These are phyloP conservation scores for Rhododendron griersonianum DNA, from an alignment of 148 eudicot species.

Conservation along the genomic window DNA sequence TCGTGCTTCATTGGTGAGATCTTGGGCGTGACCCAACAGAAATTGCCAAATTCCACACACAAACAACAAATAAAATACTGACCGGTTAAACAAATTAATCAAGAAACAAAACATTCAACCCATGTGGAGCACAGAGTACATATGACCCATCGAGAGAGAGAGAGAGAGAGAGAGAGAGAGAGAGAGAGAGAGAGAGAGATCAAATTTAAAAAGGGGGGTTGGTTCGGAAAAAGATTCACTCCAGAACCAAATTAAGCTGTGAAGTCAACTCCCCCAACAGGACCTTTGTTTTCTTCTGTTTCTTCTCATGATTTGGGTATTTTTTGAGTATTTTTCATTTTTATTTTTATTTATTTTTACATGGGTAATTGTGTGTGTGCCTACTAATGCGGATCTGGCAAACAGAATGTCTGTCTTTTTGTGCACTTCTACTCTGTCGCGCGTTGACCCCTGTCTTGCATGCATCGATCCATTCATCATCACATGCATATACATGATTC, in stretches of 20 bases:
- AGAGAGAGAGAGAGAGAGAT: background rate
- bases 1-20: no score
- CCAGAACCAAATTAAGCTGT: conserved; percentile 1
- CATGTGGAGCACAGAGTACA: background rate
- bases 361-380: conserved; percentile 25
- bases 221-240: conserved; percentile 23
- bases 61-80: background rate
- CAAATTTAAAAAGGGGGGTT: background rate
- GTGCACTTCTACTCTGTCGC: background rate
- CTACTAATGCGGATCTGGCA: conserved; percentile 42
- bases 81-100: background rate
- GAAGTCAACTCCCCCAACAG: conserved; percentile 30
- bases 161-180: background rate
- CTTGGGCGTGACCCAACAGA: no score
- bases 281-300: background rate
- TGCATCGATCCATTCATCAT: background rate
- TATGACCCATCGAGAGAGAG: background rate
- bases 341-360: background rate
- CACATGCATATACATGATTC: background rate
- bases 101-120: background rate
- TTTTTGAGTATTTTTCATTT: background rate
- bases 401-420: conserved; percentile 40
- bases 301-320: background rate
- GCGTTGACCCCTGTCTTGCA: background rate
- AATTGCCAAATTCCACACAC: background rate